Conservation (phyloP, 1,139 yeast species). For the Debaryomycetaceae sp. region DNA sequence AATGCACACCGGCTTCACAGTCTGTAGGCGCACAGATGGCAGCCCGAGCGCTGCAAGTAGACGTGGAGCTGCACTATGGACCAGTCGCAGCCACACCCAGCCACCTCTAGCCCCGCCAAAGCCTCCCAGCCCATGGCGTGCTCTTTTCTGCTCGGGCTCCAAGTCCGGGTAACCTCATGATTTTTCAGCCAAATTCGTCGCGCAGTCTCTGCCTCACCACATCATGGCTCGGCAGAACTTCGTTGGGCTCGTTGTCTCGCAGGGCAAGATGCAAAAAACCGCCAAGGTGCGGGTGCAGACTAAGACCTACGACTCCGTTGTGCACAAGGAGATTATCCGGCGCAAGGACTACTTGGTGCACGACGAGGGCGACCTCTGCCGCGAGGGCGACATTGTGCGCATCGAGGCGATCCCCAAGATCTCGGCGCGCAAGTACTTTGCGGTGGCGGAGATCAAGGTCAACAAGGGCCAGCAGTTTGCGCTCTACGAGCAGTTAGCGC, state of each 20-base stretch:
- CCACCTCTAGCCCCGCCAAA: too few relatives aligned
- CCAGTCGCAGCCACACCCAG: too few relatives aligned
- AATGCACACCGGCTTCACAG: too few relatives aligned
- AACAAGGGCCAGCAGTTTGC: constrained; percentile 92
- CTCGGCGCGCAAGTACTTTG: constrained; percentile 78
- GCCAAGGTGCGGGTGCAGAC: constrained; percentile 87
- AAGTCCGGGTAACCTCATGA: too few relatives aligned
- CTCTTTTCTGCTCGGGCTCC: too few relatives aligned
- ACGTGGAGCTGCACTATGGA: too few relatives aligned
- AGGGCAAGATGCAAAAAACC: constrained; percentile 94
- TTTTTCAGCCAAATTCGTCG: too few relatives aligned
- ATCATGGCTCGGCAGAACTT: constrained; percentile 85
- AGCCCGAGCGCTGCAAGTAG: too few relatives aligned
- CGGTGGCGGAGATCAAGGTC: constrained; percentile 89
- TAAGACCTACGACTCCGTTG: constrained; percentile 59
- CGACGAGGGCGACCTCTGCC: constrained; percentile 86
- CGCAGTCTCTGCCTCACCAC: too few relatives aligned
- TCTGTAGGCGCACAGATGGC: too few relatives aligned
- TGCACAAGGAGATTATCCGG: constrained; percentile 72
- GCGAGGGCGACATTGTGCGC: constrained; percentile 94
- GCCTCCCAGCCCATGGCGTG: too few relatives aligned
- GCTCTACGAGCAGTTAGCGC: constrained; percentile 70
- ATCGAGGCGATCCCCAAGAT: constrained; percentile 87
- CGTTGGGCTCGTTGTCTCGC: constrained; percentile 88
- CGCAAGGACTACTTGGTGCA: constrained; percentile 88